A percentile compares a stretch with the other conserved stretches of the same genome.
These are phyloP conservation scores for Schizonepeta tenuifolia DNA, from an alignment of 257 asterid genomes.

Conservation along the genomic window DNA sequence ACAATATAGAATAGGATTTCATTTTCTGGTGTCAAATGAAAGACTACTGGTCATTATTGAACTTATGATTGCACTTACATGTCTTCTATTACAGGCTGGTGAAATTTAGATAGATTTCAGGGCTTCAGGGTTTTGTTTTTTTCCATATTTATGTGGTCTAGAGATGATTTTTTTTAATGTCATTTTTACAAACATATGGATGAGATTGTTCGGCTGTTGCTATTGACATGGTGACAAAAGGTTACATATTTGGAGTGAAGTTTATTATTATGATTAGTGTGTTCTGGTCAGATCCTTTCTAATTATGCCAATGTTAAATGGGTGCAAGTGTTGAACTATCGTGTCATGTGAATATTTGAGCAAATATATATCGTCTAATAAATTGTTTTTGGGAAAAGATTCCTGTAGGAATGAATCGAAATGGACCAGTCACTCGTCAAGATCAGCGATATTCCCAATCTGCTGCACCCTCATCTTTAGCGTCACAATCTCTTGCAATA, in stretches of 20 bases:
- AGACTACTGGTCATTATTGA: constrained; percentile 7
- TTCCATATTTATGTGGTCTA: constrained; percentile 26
- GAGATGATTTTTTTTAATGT: neutral
- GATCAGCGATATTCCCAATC: constrained; percentile 56
- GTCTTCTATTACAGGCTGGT: constrained; percentile 25
- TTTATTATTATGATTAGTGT: constrained; percentile 15
- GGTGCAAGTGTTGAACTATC: constrained; percentile 28
- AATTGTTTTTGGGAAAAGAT: constrained; percentile 44
- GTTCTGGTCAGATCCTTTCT: constrained; percentile 17
- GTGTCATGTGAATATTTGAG: constrained; percentile 13
- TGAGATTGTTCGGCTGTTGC: constrained; percentile 1
- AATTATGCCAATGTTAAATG: neutral
- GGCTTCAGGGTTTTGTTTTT: neutral
- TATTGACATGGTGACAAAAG: constrained; percentile 9
- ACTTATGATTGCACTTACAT: constrained; percentile 8
- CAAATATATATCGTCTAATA: constrained; percentile 37
- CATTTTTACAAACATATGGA: constrained; percentile 18
- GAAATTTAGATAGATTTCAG: constrained; percentile 17
- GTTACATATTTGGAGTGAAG: constrained; percentile 8
- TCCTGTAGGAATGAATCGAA: constrained; percentile 58
- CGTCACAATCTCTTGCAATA: constrained; percentile 47
- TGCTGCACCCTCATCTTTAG: constrained; percentile 45
- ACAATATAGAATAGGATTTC: neutral
- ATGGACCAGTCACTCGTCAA: constrained; percentile 48
- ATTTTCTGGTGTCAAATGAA: constrained; percentile 5